These are phyloP conservation scores for Mortierella sp. DNA, from an alignment of 371 early-diverging fungal genomes.

Conservation along the genomic window DNA sequence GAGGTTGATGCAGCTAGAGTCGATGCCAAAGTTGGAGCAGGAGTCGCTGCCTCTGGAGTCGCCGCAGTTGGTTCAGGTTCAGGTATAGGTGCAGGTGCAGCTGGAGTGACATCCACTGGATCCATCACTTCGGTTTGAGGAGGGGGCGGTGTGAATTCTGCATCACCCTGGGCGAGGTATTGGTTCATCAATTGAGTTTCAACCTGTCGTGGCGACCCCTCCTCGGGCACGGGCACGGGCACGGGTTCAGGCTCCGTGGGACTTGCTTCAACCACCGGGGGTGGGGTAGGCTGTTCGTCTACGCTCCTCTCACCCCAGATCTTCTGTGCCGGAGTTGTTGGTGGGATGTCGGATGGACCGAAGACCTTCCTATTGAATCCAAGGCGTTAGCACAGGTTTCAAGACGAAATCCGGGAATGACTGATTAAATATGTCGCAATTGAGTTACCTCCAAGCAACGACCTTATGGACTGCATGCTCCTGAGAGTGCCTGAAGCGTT, in stretches of 20 bases:
- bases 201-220: no score
- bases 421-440: not conserved
- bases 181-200: conserved; percentile 4
- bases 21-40: no score
- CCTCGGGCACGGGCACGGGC: no score
- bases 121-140: not conserved
- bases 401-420: not conserved
- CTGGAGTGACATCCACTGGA: not conserved
- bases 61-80: not conserved
- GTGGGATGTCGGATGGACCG: conserved; percentile 9
- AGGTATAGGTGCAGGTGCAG: conserved; percentile 1
- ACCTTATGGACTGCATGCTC: conserved; percentile 43
- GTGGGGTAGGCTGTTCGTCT: not conserved
- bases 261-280: conserved; percentile 3
- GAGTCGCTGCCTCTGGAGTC: no score
- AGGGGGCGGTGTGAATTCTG: not conserved
- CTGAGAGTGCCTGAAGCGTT: conserved; percentile 31
- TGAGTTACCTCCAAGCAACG: conserved; percentile 42
- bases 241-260: not conserved
- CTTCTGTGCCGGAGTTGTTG: conserved; percentile 10
- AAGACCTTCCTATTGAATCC: conserved; percentile 2
- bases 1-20: not conserved
- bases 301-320: conserved; percentile 13
- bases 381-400: not conserved
- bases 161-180: not conserved